Base-by-base conservation (phyloP, 805 yeast genomes). In the Wickerhamiella occidentalis region DNA sequence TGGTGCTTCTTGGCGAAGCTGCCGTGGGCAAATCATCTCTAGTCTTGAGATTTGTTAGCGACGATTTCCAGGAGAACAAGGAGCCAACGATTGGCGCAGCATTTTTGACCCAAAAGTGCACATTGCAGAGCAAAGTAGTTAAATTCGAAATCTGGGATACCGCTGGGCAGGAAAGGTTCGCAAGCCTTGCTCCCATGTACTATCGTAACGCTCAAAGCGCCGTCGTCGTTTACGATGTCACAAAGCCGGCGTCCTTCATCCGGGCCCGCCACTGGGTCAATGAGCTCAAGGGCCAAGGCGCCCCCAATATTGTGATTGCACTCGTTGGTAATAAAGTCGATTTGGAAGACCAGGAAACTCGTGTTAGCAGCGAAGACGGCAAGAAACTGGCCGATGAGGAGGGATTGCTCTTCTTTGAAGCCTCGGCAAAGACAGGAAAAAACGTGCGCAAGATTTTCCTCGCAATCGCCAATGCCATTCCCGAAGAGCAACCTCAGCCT, bases 41-140 rank as follows among this genome's bases (percentile, higher is more conserved):
- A 28, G 97, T 90, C 30, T 73, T 90, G 56, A 75, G 97, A 56
- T 90, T 90, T 66, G 97, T 90, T 40, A 80, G 87, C 55, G 86
- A 90, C 65, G 96, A 90, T 62, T 90, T 90, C 67, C 95, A 92
- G 65, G 97, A 88, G 65, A 88, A 90, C 67, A 88, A 90, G 63
- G 97, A 90, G 61, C 96, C 96, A 19, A 90, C 98, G 2, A 90
- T 90, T 58, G 98, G 98, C 13, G 98, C 98, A 4, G 97, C 97
- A 2, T 90, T 90, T 62, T 70, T 90, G 51, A 90, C 98, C 35
- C 97, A 90, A 64, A 79, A 94, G 61, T 88, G 95, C 62, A 78
- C 85, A 19, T 81, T 92, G 61, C 84, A 92, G 45, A 82, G 80
- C 53, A 76, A 82, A 60, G 84, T 92, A 7, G 85, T 90, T 61